Evolutionary conservation across 495 filamentous ascomycete genomes (phyloP).

Genomic region (Penicillium macrosclerotiorum): DNA sequence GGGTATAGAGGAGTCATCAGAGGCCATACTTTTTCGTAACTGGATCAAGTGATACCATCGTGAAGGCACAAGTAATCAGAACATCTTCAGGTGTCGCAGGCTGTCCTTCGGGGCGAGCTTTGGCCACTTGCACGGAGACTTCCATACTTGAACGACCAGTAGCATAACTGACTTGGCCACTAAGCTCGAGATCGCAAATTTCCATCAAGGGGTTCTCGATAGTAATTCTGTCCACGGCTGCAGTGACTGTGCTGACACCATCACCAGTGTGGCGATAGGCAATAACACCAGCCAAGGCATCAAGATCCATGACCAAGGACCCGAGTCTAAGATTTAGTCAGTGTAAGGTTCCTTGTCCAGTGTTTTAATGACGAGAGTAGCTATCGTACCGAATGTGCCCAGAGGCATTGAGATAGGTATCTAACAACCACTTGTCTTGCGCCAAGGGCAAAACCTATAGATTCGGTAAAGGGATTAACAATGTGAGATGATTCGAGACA

Average conservation of each 20-base stretch:
- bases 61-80: slow-evolving; percentile 77
- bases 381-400: slow-evolving; percentile 58
- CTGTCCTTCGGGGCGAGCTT: slow-evolving; percentile 57
- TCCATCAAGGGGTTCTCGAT: slow-evolving; percentile 70
- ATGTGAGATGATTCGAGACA: slow-evolving; percentile 3
- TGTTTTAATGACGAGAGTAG: neutral
- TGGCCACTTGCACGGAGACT: slow-evolving; percentile 71
- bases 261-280: slow-evolving; percentile 83
- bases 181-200: slow-evolving; percentile 79
- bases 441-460: slow-evolving; percentile 66
- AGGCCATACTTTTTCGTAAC: slow-evolving; percentile 61
- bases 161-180: slow-evolving; percentile 77
- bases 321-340: slow-evolving; percentile 48
- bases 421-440: slow-evolving; percentile 68
- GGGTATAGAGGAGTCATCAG: too few relatives aligned
- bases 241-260: slow-evolving; percentile 74
- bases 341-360: neutral
- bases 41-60: slow-evolving; percentile 80
- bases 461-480: slow-evolving; percentile 14
- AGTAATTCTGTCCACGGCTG: slow-evolving; percentile 76
- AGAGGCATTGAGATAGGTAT: slow-evolving; percentile 65
- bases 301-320: slow-evolving; percentile 76
- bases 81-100: slow-evolving; percentile 64
- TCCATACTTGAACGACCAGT: slow-evolving; percentile 81
- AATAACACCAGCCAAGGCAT: slow-evolving; percentile 76